Base-by-base conservation (phyloP, 495 filamentous ascomycete genomes). In the Physcia stellaris region DNA sequence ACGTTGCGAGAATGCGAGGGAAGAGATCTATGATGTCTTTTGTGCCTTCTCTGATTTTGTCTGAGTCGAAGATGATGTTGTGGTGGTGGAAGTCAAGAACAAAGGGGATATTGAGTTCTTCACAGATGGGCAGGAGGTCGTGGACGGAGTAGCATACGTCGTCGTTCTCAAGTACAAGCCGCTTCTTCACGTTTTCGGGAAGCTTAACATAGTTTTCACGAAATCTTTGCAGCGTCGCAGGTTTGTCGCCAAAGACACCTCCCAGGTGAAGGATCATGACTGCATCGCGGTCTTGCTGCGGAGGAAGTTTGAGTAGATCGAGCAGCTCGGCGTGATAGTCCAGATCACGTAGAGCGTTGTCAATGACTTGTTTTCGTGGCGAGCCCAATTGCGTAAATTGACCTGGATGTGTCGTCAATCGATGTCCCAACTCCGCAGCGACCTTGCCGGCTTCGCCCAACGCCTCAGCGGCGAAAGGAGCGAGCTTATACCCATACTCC, bases 191-290 rank as follows among this genome's bases (percentile, higher is more conserved):
- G 32, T 73, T 69, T 23, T 71, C 61, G 0, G 80, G 72, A 2
- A 83, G 62, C 0, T 37, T 54, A 3, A 66, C 59, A 48, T 95
- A 94, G 44, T 88, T 93, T 41, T 77, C 58, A 5, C 83, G 67
- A 51, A 96, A 94, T 6, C 88, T 71, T 48, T 81, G 69, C 6
- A 96, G 60, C 0, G 87, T 90, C 1, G 77, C 84, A 13, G 60
- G 62, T 56, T 94, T 96, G 57, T 92, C 84, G 11, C 86, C 88
- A 50, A 86, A 94, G 0, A 83, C 72, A 11, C 90, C 90, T 15
- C 87, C 90, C 75, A 96, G 85, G 49, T 96, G 90, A 2, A 96
- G 52, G 40, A 95, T 85, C 83, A 96, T 90, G 28, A 95, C 76
- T 4, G 90, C 86, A 56, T 95, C 85, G 16, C 79, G 77, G 52